Percentiles rank a stretch among this genome's conserved stretches.
Evolutionary conservation across 2,329 filamentous ascomycete genomes (phyloP).

Genomic region (Biscogniauxia mediterranea): DNA sequence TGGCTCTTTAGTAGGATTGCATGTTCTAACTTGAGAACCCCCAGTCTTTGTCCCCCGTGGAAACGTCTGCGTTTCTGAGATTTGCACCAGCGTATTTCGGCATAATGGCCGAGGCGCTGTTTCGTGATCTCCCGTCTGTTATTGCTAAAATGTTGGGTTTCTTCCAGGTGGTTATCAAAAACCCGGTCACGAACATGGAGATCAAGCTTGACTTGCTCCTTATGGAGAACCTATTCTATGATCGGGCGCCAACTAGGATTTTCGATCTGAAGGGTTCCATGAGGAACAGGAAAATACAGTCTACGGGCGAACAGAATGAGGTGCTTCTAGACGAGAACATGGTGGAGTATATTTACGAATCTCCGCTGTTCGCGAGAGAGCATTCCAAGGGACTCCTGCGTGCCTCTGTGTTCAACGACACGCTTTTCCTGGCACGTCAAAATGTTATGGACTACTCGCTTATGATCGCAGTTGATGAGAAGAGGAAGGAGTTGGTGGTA

Average conservation of each 20-base stretch:
- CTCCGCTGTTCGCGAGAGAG: constrained; percentile 89
- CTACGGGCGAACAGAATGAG: constrained; percentile 92
- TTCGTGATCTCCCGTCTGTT: constrained; percentile 91
- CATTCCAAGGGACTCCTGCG: constrained; percentile 93
- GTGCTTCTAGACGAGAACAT: constrained; percentile 97
- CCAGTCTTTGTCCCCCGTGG: constrained; percentile 82
- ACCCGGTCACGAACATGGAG: constrained; percentile 84
- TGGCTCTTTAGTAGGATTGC: constrained; percentile 41
- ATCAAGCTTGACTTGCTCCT: constrained; percentile 92
- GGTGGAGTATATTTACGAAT: constrained; percentile 98
- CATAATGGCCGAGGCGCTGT: constrained; percentile 94
- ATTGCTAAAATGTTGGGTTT: constrained; percentile 99
- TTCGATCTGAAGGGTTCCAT: constrained; percentile 98
- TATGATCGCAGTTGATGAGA: constrained; percentile 96
- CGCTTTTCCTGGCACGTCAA: constrained; percentile 87
- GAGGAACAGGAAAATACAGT: constrained; percentile 96
- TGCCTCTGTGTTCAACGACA: constrained; percentile 95
- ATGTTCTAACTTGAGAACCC: constrained; percentile 25
- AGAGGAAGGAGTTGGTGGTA: constrained; percentile 85
- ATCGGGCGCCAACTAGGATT: constrained; percentile 82
- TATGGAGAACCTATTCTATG: constrained; percentile 98
- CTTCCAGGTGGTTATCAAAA: constrained; percentile 97
- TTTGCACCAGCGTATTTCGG: constrained; percentile 97
- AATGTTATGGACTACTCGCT: constrained; percentile 99
- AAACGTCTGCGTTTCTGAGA: constrained; percentile 89